These are phyloP conservation scores for Entomortierella chlamydospora DNA, from an alignment of 192 early-diverging fungal species.

Conservation along the genomic window DNA sequence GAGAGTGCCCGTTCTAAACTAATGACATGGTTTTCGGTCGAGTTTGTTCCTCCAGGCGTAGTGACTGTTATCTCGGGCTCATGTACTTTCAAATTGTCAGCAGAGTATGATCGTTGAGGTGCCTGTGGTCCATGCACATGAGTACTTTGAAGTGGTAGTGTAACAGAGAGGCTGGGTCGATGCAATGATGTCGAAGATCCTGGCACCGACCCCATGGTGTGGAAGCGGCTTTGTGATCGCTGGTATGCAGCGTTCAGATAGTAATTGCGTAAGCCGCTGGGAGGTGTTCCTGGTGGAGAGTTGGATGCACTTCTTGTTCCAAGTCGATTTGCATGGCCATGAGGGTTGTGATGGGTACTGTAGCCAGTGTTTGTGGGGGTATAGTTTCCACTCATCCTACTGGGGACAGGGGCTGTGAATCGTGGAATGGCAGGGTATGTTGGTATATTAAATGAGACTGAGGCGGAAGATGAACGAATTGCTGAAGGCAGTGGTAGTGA, in stretches of 20 bases:
- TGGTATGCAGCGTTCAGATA: slow-evolving; percentile 44
- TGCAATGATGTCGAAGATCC: background rate
- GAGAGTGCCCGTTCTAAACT: slow-evolving; percentile 41
- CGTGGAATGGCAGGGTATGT: slow-evolving; percentile 45
- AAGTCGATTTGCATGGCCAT: background rate
- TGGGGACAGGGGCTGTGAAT: slow-evolving; percentile 19
- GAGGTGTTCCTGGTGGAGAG: slow-evolving; percentile 46
- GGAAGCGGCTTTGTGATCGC: slow-evolving; percentile 26
- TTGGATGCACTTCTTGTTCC: slow-evolving; percentile 47
- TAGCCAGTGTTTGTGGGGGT: slow-evolving; percentile 8
- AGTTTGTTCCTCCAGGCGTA: slow-evolving; percentile 12
- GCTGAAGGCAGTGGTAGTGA: slow-evolving; percentile 12
- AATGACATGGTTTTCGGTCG: slow-evolving; percentile 35
- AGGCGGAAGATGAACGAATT: background rate
- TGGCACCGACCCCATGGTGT: slow-evolving; percentile 10
- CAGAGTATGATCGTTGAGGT: slow-evolving; percentile 27
- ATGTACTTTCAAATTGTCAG: slow-evolving; percentile 9
- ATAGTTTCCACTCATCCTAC: slow-evolving; percentile 35
- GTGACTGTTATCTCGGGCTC: slow-evolving; percentile 31
- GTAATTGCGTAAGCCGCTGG: slow-evolving; percentile 30
- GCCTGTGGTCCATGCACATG: slow-evolving; percentile 1
- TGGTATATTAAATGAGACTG: background rate
- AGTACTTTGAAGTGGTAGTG: background rate
- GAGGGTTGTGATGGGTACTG: slow-evolving; percentile 2
- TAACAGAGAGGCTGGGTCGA: slow-evolving; percentile 13